These are phyloP conservation scores for Sechiopsis laciniata DNA, from an alignment of 306 rosid species.

Conservation along the genomic window DNA sequence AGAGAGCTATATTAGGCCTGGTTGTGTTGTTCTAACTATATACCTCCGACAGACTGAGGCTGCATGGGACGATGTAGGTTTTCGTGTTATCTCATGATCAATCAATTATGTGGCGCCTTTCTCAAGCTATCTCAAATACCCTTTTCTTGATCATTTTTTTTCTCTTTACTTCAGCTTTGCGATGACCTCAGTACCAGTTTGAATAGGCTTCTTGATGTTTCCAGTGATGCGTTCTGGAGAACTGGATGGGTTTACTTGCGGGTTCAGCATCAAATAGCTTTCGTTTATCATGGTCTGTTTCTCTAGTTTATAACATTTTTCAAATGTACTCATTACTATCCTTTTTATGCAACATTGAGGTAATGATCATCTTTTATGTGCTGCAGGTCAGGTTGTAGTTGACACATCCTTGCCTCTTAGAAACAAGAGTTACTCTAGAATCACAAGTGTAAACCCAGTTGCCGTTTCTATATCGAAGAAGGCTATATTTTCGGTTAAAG, in stretches of 20 bases:
- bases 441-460: conserved; percentile 65
- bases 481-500: conserved; percentile 67
- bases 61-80: conserved; percentile 70
- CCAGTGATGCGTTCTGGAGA: conserved; percentile 67
- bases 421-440: conserved; percentile 45
- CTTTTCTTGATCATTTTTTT: conserved; percentile 2
- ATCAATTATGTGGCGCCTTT: background rate
- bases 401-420: conserved; percentile 57
- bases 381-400: conserved; percentile 68
- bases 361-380: conserved; percentile 17
- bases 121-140: background rate
- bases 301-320: background rate
- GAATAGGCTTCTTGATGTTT: conserved; percentile 54
- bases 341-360: background rate
- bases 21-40: conserved; percentile 66
- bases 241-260: conserved; percentile 78
- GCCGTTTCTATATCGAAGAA: conserved; percentile 56
- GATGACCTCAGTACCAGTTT: conserved; percentile 56
- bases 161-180: conserved; percentile 48
- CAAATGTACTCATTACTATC: background rate
- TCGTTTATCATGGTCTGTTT: conserved; percentile 65
- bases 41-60: conserved; percentile 54
- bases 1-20: conserved; percentile 84
- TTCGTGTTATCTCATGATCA: background rate
- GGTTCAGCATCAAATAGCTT: conserved; percentile 58